Base-by-base conservation (phyloP, 441 rosid genomes). In the Croton setiger region DNA sequence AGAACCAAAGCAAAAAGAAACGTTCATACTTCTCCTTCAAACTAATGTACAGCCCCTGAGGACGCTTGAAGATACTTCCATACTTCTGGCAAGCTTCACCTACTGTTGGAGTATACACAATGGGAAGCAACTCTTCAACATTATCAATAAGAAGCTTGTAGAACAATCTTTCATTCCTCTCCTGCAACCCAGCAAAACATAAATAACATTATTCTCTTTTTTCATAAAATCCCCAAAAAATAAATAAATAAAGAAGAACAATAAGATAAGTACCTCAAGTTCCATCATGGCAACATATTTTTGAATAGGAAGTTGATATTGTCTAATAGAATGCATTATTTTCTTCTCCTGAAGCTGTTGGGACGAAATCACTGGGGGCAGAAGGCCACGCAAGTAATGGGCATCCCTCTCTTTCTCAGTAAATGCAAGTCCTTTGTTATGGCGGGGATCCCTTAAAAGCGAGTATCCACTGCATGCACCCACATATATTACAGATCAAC, bases 21-120 rank as follows among this genome's bases (percentile, higher is more conserved):
- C 10, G 20, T 23, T n/a, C 80, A 61, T 71, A 88, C 92, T 90
- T 93, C 72, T 91, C 97, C 66, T 91, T 93, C 74, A 89, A 79
- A 70, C 97, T 93, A 69, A 93, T 88, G 82, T 86, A 93, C 35
- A 93, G 86, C 31, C 97, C 98, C 81, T 89, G 98, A 64, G 96
- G 92, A 61, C 91, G 93, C 89, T 85, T 89, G 84, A 89, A 93
- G 72, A 93, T 87, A 73, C 96, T 89, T 1, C 97, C 97, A 71
- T 91, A 91, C 77, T 91, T 93, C 86, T 93, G 98, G 77, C 98
- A 94, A 72, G 98, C 98, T 78, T 92, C 97, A 43, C 97, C 98
- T 15, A 94, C 99, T 11, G 97, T 90, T 39, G 99, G 99, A 69
- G 99, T 94, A 81, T 94, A 94, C 63, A 94, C 98, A 63, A 94